Evolutionary conservation across 345 rosid species (phyloP).

Genomic region (Camelina hispida): DNA sequence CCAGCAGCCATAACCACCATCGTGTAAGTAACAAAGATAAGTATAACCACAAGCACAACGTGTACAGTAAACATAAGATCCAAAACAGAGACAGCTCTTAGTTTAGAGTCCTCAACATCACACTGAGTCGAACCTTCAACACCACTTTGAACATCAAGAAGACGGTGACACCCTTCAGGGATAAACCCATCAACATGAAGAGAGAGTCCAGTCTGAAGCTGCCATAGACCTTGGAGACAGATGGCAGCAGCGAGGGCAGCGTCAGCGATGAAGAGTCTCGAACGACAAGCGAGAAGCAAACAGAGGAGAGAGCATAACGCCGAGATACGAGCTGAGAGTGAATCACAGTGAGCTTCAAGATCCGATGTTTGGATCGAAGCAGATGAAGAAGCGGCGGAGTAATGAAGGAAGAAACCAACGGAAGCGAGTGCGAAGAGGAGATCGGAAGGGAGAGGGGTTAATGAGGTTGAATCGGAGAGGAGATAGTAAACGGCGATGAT

Average conservation of each 20-base stretch:
- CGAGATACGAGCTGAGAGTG: constrained; percentile 68
- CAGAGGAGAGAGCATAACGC: constrained; percentile 66
- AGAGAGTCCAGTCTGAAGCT: constrained; percentile 82
- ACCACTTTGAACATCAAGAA: constrained; percentile 75
- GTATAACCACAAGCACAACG: constrained; percentile 64
- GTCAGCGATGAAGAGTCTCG: constrained; percentile 73
- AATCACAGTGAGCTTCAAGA: constrained; percentile 83
- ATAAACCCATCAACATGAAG: constrained; percentile 85
- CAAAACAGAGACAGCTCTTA: constrained; percentile 81
- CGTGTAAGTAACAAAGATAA: constrained; percentile 61
- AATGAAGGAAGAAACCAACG: constrained; percentile 73
- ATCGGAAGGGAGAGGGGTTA: constrained; percentile 72
- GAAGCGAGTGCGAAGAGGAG: constrained; percentile 86
- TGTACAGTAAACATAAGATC: constrained; percentile 79
- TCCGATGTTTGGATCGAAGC: constrained; percentile 80
- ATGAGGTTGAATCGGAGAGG: constrained; percentile 63
- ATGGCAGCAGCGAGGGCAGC: constrained; percentile 68
- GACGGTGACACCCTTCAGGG: constrained; percentile 83
- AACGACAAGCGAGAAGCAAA: constrained; percentile 68
- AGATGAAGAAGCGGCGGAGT: constrained; percentile 61
- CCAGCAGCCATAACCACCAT: constrained; percentile 59
- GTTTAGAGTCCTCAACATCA: constrained; percentile 73
- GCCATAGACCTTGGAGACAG: constrained; percentile 90
- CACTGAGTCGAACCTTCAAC: constrained; percentile 89
- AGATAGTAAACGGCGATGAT: constrained; percentile 65